Conservation (phyloP, 805 yeast genomes). For the Schwanniomyces pseudopolymorphus region DNA sequence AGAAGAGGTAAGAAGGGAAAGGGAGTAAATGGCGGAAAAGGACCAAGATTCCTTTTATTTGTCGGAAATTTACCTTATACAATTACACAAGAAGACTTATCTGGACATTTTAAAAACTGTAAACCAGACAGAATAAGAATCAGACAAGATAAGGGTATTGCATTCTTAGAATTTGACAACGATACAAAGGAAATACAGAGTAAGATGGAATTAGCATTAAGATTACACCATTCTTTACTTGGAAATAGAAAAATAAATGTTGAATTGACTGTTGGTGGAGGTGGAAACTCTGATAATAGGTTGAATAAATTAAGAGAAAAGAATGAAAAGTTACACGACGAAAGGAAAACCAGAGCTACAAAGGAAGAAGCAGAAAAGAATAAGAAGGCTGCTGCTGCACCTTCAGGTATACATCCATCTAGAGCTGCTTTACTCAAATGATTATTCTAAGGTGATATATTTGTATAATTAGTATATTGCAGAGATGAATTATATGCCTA, state of each 20-base stretch:
- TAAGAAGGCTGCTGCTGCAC: constrained; percentile 5
- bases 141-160: constrained; percentile 85
- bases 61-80: constrained; percentile 88
- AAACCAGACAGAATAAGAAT: constrained; percentile 76
- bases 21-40: constrained; percentile 47
- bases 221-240: constrained; percentile 75
- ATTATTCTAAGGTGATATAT: not conserved
- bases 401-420: constrained; percentile 57
- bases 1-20: constrained; percentile 76
- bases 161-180: constrained; percentile 78
- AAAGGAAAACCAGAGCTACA: constrained; percentile 57
- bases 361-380: constrained; percentile 17
- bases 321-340: constrained; percentile 71
- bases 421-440: constrained; percentile 52
- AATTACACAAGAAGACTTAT: constrained; percentile 58
- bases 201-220: constrained; percentile 80
- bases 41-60: constrained; percentile 76
- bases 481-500: not conserved
- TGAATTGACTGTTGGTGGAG: constrained; percentile 97
- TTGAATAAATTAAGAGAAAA: constrained; percentile 70
- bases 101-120: constrained; percentile 68
- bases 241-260: constrained; percentile 83
- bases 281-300: constrained; percentile 79
- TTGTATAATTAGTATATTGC: constrained; percentile 1
- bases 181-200: constrained; percentile 64